These are phyloP conservation scores for Vigna radiata DNA, from an alignment of 306 rosid genomes.

Conservation along the genomic window DNA sequence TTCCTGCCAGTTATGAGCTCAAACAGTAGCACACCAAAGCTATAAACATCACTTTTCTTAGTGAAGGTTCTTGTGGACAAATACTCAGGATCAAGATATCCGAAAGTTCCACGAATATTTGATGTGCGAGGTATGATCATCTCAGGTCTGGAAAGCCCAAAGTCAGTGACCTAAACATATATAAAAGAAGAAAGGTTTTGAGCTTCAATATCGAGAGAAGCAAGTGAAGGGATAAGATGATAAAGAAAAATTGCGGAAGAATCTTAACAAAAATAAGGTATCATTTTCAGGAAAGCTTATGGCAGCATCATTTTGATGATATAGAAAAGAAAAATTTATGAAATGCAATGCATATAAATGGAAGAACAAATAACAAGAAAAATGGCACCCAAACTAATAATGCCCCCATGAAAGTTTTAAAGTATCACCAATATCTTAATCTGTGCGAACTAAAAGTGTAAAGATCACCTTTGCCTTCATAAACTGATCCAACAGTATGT, in stretches of 20 bases:
- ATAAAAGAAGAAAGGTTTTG: background rate
- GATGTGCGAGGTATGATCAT: slow-evolving; percentile 45
- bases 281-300: slow-evolving; percentile 9
- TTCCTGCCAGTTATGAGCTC: slow-evolving; percentile 57
- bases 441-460: slow-evolving; percentile 40
- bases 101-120: slow-evolving; percentile 52
- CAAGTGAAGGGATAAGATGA: slow-evolving; percentile 13
- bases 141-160: slow-evolving; percentile 59
- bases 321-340: slow-evolving; percentile 19
- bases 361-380: background rate
- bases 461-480: slow-evolving; percentile 84
- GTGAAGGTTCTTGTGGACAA: slow-evolving; percentile 55
- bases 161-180: slow-evolving; percentile 50
- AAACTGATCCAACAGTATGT: slow-evolving; percentile 77
- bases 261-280: slow-evolving; percentile 15
- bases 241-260: slow-evolving; percentile 15
- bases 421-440: slow-evolving; percentile 15
- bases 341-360: slow-evolving; percentile 13
- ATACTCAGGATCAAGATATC: slow-evolving; percentile 59
- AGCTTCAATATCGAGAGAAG: background rate
- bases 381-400: background rate
- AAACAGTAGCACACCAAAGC: slow-evolving; percentile 65
- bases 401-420: slow-evolving; percentile 8
- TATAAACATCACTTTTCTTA: slow-evolving; percentile 65
- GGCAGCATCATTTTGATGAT: slow-evolving; percentile 12